Base-by-base conservation (phyloP, 2,329 filamentous ascomycete genomes). In the Onygenales sp. region DNA sequence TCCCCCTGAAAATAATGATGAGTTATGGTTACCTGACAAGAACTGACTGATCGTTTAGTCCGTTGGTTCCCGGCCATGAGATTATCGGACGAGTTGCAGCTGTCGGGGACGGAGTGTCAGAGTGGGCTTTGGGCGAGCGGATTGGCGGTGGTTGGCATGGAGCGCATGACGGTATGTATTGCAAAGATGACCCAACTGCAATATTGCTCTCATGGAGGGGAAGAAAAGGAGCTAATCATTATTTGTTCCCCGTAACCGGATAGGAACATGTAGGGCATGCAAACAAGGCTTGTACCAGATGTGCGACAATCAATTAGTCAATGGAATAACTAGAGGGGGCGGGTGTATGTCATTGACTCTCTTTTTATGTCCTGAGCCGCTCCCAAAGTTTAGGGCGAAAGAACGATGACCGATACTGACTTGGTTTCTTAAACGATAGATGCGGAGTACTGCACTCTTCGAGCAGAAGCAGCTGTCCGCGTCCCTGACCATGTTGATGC, bases 71-170 rank as follows among this genome's bases (percentile, higher is more conserved):
- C 0, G 87, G 87, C 21, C 86, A 91, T 68, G 86, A 90, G 65
- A 71, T 85, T 34, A 78, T 90, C 52, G 86, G 86, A 9, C 79
- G 81, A 10, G 74, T 90, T 3, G 83, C 80, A 13, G 78, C 79
- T 5, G 66, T 87, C 0, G 81, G 82, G 6, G 70, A 77, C 0
- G 71, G 66, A 2, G 60, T 62, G 17, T 78, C 74, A 52, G 70
- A 73, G 27, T 83, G 84, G 73, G 74, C 79, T 52, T 70, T 80
- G 1, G 85, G 85, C 6, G 84, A 88, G 54, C 74, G 82, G 2
- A 80, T 88, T 3, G 87, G 87, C 10, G 83, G 79, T 0, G 67
- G 77, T 1, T 88, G 85, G 84, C 84, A 87, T 62, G 85, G 84
- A 53, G 81, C 79, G 62, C 64, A 74, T 62, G 62, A 65, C 53